A percentile compares a stretch with the other conserved stretches of the same genome.
Evolutionary conservation across 371 early-diverging fungal species (phyloP).

Genomic region (Lichtheimia ornata): DNA sequence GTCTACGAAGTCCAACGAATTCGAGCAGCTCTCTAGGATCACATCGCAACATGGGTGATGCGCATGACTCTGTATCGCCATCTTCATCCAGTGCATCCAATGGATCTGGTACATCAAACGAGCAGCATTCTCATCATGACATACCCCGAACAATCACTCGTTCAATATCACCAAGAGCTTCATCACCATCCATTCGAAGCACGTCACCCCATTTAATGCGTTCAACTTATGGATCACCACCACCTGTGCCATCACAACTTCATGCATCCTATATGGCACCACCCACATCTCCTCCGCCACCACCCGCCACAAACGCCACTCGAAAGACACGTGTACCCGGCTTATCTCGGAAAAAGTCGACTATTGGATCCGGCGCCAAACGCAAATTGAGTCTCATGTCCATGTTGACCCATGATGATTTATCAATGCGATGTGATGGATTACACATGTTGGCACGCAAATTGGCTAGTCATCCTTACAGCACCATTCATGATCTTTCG

Average conservation of each 20-base stretch:
- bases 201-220: conserved; percentile 81
- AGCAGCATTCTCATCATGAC: conserved; percentile 20
- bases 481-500: conserved; percentile 12
- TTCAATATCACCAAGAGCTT: conserved; percentile 60
- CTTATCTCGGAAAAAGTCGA: conserved; percentile 37
- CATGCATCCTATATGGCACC: conserved; percentile 16
- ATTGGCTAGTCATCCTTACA: conserved; percentile 25
- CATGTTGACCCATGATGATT: conserved; percentile 35
- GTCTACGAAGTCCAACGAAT: conserved; percentile 30
- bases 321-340: conserved; percentile 43
- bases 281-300: conserved; percentile 15
- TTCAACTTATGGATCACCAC: conserved; percentile 21
- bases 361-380: conserved; percentile 24
- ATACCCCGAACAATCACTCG: conserved; percentile 21
- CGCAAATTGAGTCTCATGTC: conserved; percentile 37
- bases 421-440: conserved; percentile 27
- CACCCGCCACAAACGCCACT: conserved; percentile 12
- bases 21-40: conserved; percentile 38
- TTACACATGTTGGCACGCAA: conserved; percentile 33
- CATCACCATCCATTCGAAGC: conserved; percentile 96
- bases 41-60: conserved; percentile 26
- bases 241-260: conserved; percentile 26
- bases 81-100: conserved; percentile 23
- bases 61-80: conserved; percentile 21
- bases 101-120: conserved; percentile 18